Base-by-base conservation (phyloP, 2,329 filamentous ascomycete species). In the Hypoxylon sp. region DNA sequence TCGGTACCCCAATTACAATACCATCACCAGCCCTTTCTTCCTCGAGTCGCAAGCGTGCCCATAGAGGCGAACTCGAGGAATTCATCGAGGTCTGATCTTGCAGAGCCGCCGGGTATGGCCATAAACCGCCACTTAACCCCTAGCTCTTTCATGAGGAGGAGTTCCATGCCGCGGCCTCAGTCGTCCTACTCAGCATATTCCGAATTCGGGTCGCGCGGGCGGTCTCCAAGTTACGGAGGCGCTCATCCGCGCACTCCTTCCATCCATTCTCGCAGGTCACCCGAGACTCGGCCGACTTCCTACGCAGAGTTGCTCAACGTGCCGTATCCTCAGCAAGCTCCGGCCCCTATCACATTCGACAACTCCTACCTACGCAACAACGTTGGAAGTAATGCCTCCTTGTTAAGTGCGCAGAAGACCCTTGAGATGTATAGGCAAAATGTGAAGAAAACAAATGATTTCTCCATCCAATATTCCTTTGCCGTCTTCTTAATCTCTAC, bases 351-450 rank as follows among this genome's bases (percentile, higher is more conserved):
- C 81, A 75, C 87, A 26, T 84, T 97, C 64, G 92, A 96, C 78
- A 97, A 98, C 75, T 89, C 91, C 9, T 86, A 91, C 67, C 82
- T 99, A 50, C 90, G 93, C 64, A 89, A 85, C 59, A 89, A 87
- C 14, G 89, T 99, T 22, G 96, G 96, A 45, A 91, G 88, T 75
- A 97, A 97, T 80, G 95, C 95, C 2, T 97, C 94, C 18, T 84
- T 99, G 11, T 86, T 99, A 28, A 94, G 93, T 74, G 91, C 93
- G 32, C 92, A 95, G 75, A 94, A 98, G 80, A 99, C 96, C 1
- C 86, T 99, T 50, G 94, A 98, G 58, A 97, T 98, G 95, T 99
- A 99, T 78, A 88, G 95, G 45, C 90, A 91, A 58, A 99, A 98
- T 75, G 93, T 97, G 62, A 98, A 97, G 82, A 99, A 99, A 82